These are phyloP conservation scores for Dendrocalamus sinicus DNA, from an alignment of 176 grass and related monocot genomes.

Conservation along the genomic window DNA sequence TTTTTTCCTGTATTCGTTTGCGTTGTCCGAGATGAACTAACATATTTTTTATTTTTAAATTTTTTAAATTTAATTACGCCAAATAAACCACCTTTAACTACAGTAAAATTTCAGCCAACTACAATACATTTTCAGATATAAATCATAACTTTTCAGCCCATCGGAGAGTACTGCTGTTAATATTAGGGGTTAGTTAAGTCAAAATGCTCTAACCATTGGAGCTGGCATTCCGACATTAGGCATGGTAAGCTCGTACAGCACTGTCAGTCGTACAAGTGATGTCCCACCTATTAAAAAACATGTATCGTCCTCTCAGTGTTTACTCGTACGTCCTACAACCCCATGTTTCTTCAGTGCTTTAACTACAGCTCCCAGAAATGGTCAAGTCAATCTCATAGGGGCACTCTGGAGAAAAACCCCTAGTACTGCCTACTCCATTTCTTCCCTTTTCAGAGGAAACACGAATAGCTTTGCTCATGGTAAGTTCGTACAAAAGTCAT, in stretches of 20 bases:
- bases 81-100: too few relatives aligned
- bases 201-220: constrained; percentile 9
- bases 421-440: neutral
- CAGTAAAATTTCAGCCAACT: too few relatives aligned
- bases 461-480: neutral
- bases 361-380: neutral
- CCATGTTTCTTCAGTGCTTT: neutral
- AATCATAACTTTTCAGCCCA: too few relatives aligned
- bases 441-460: neutral
- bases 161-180: neutral
- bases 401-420: neutral
- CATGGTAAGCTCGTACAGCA: neutral
- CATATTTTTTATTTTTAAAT: too few relatives aligned
- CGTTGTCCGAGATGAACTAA: too few relatives aligned
- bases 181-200: neutral
- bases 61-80: too few relatives aligned
- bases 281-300: neutral
- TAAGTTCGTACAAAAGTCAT: neutral
- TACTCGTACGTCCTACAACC: neutral
- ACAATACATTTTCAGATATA: too few relatives aligned
- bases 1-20: too few relatives aligned
- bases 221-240: neutral
- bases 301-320: neutral
- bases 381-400: neutral
- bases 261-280: neutral